Evolutionary conservation across 352 stramenopile genomes (phyloP).

Genomic region (Phytopythium helicoides): DNA sequence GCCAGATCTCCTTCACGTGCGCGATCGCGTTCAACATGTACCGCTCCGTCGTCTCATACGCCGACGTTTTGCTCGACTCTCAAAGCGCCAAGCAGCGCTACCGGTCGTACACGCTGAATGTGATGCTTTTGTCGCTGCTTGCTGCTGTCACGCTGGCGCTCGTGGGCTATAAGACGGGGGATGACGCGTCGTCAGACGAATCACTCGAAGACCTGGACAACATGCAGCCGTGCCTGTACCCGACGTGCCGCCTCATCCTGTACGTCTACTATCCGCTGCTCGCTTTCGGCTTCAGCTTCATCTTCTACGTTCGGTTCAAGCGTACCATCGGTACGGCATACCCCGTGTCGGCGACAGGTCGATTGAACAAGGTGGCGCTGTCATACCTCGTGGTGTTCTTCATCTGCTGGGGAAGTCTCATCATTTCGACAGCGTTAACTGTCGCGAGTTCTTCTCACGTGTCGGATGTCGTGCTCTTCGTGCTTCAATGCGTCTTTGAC

Average conservation of each 20-base stretch:
- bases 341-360: conserved; percentile 57
- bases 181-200: conserved; percentile 25
- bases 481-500: conserved; percentile 69
- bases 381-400: conserved; percentile 73
- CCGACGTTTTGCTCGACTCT: conserved; percentile 66
- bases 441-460: conserved; percentile 22
- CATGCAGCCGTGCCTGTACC: conserved; percentile 63
- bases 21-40: conserved; percentile 83
- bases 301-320: conserved; percentile 79
- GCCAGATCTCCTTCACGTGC: conserved; percentile 77
- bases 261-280: conserved; percentile 78
- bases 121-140: conserved; percentile 60
- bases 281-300: conserved; percentile 72
- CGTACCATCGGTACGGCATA: conserved; percentile 71
- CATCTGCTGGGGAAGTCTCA: conserved; percentile 71
- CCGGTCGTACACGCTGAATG: conserved; percentile 61
- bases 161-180: conserved; percentile 39
- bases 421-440: conserved; percentile 54
- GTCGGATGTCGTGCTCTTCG: conserved; percentile 32
- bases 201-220: conserved; percentile 32
- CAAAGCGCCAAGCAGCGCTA: conserved; percentile 60
- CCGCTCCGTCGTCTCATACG: conserved; percentile 72
- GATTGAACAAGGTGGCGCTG: conserved; percentile 65
- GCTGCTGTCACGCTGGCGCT: conserved; percentile 58
- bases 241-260: conserved; percentile 63